Base-by-base conservation (phyloP, 768 basidiomycete species). In the Psilocybe azurescens region DNA sequence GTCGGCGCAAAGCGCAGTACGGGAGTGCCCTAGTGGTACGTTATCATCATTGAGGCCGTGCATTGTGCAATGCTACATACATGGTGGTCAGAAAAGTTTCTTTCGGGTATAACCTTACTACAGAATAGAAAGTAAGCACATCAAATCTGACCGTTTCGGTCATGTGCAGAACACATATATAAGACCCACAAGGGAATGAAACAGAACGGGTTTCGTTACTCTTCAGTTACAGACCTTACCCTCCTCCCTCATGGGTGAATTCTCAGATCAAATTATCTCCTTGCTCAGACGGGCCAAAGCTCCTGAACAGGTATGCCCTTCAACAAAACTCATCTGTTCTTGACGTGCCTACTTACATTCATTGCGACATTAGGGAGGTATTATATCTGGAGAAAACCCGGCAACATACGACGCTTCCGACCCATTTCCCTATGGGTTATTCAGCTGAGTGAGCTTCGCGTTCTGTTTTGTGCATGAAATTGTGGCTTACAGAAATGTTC, bases 341-440 rank as follows among this genome's bases (percentile, higher is more conserved):
- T 14, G 30, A 30, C 38, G 29, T 59, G 60, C 39, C 55, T 47
- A 18, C 47, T 33, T 51, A 9, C 16, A 16, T 32, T 8, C 11
- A 6, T 20, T 3, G n/a, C 16, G 18, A 7, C 2, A 30, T 1
- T 33, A 58, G 91, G 91, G 88, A 18, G 93, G 93, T 57, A 78
- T 96, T 10, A 81, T 97, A 29, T 84, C 84, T 55, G 94, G 93
- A 14, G 77, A 81, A 44, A 89, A 95, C 69, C 95, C 95, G 6
- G 70, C 83, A 0, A 39, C 70, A 0, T 92, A 87, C 76, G 86
- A 89, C 63, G 14, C 78, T 0, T 65, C 70, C 5, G 89, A 96
- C 70, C 95, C 95, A 18, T 76, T 95, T 69, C 78, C 79, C 75
- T 93, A 77, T 93, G 90, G 90, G 81, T 88, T 57, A 88, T 93